phyloP scores from a whole-genome alignment of 768 basidiomycete species.

The Pleurotus cornucopiae region DNA sequence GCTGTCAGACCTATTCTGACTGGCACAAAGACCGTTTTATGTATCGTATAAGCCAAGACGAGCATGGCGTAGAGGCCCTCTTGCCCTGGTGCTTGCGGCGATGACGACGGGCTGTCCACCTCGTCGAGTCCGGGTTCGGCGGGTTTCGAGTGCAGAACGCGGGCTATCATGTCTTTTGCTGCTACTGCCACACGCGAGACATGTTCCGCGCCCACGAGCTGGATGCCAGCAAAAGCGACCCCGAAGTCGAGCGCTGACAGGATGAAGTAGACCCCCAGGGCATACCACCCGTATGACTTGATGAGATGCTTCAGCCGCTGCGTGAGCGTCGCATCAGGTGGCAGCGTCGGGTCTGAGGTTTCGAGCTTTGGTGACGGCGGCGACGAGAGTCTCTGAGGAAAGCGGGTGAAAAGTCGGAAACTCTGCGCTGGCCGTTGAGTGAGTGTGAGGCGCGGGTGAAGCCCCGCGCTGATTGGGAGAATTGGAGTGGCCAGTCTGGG shows the following conservation, averaged over 20 bases:
- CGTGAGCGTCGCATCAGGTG: conserved; percentile 47
- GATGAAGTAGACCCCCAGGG: conserved; percentile 82
- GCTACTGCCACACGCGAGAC: conserved; percentile 65
- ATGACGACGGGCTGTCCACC: conserved; percentile 37
- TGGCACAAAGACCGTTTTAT: conserved; percentile 92
- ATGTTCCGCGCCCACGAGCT: conserved; percentile 86
- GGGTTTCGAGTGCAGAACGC: conserved; percentile 46
- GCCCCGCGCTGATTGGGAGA: conserved; percentile 36
- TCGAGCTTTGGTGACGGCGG: conserved; percentile 17
- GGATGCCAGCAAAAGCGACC: conserved; percentile 80
- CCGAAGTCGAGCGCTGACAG: conserved; percentile 77
- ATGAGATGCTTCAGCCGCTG: conserved; percentile 78
- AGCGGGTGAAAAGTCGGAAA: conserved; percentile 46
- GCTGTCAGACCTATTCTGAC: conserved; percentile 87
- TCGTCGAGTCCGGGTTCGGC: conserved; percentile 69
- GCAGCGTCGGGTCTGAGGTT: conserved; percentile 7
- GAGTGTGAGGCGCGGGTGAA: conserved; percentile 25
- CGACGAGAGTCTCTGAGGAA: conserved; percentile 42
- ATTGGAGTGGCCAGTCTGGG: conserved; percentile 45
- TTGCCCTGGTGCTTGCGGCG: conserved; percentile 35
- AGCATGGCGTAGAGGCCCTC: conserved; percentile 91
- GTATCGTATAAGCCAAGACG: conserved; percentile 88
- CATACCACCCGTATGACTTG: conserved; percentile 94
- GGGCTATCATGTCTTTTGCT: conserved; percentile 44
- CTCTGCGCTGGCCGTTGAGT: conserved; percentile 19